phyloP scores from a whole-genome alignment of 129 eudicot genomes.

The Flaveria ramosissima region DNA sequence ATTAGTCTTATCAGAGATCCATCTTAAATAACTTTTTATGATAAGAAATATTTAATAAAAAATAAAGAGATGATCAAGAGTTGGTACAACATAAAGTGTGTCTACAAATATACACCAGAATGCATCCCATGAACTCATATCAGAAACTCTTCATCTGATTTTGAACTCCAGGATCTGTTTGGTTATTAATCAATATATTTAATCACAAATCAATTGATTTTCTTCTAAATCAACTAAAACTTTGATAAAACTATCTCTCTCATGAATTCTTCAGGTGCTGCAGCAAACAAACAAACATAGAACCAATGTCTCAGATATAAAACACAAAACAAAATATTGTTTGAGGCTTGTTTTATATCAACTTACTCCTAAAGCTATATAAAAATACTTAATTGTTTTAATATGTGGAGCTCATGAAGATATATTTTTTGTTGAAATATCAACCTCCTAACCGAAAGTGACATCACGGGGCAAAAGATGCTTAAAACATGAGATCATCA shows the following conservation, averaged over 20 bases:
- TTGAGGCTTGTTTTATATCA: neutral
- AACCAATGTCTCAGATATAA: constrained; percentile 6
- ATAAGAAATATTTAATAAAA: constrained; percentile 24
- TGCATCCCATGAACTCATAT: constrained; percentile 29
- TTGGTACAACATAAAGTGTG: constrained; percentile 24
- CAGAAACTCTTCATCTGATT: constrained; percentile 50
- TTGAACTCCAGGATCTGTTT: constrained; percentile 25
- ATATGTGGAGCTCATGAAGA: neutral
- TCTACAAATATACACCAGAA: constrained; percentile 36
- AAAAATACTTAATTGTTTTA: neutral
- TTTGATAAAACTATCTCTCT: constrained; percentile 59
- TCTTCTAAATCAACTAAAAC: constrained; percentile 40
- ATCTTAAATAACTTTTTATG: too few relatives aligned
- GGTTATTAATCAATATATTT: constrained; percentile 11
- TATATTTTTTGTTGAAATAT: too few relatives aligned
- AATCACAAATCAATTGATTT: constrained; percentile 18
- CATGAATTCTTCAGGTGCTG: constrained; percentile 90
- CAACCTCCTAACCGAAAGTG: neutral
- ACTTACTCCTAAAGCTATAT: neutral
- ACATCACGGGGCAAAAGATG: neutral
- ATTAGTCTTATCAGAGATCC: neutral
- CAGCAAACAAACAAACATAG: constrained; percentile 23
- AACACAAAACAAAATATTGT: neutral
- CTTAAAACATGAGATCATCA: neutral
- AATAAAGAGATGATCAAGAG: constrained; percentile 35